These are phyloP conservation scores for Passalora sequoiae DNA, from an alignment of 2,329 filamentous ascomycete species.

Conservation along the genomic window DNA sequence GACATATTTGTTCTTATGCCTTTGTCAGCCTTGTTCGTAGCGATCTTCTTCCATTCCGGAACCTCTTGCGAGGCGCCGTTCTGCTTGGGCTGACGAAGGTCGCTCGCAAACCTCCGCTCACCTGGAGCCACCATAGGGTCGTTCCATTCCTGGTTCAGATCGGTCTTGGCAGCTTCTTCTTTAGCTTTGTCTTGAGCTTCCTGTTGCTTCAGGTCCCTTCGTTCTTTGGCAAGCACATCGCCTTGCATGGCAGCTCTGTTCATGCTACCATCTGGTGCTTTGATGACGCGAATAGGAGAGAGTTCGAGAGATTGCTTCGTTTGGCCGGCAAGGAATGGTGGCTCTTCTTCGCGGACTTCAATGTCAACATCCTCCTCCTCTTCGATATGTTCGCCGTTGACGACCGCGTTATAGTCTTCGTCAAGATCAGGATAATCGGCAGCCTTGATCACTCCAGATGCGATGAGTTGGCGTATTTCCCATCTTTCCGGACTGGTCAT, in stretches of 20 bases:
- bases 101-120: slow-evolving; percentile 81
- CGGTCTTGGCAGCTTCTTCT: slow-evolving; percentile 69
- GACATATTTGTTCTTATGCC: slow-evolving; percentile 85
- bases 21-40: slow-evolving; percentile 69
- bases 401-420: slow-evolving; percentile 83
- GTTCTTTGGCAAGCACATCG: slow-evolving; percentile 79
- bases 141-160: slow-evolving; percentile 87
- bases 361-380: slow-evolving; percentile 97
- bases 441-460: slow-evolving; percentile 86
- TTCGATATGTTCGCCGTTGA: slow-evolving; percentile 83
- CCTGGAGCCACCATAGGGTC: slow-evolving; percentile 90
- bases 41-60: slow-evolving; percentile 85
- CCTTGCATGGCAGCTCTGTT: slow-evolving; percentile 95
- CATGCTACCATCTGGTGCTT: slow-evolving; percentile 95
- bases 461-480: slow-evolving; percentile 96
- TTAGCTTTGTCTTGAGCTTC: slow-evolving; percentile 75
- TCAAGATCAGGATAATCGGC: slow-evolving; percentile 92
- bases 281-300: slow-evolving; percentile 92
- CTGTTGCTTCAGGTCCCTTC: slow-evolving; percentile 81
- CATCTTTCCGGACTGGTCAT: slow-evolving; percentile 95
- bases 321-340: slow-evolving; percentile 90
- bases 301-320: slow-evolving; percentile 94
- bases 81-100: slow-evolving; percentile 64
- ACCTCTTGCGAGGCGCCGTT: slow-evolving; percentile 58
- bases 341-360: slow-evolving; percentile 92